Percentiles rank a stretch among this genome's conserved stretches.
These are phyloP conservation scores for Diphasiastrum complanatum DNA, from an alignment of 83 land plant genomes.

Conservation along the genomic window DNA sequence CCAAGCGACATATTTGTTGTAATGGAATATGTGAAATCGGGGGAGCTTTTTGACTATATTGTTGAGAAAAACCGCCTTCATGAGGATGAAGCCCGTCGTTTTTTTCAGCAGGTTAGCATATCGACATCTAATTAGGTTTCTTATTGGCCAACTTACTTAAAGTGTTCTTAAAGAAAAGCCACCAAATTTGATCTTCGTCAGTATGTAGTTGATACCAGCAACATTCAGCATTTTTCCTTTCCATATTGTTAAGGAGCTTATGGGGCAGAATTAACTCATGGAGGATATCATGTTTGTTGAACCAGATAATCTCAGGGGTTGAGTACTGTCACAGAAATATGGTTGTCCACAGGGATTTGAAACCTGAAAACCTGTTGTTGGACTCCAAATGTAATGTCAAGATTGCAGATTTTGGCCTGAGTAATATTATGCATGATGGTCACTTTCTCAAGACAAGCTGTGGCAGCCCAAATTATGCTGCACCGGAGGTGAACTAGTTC, in stretches of 20 bases:
- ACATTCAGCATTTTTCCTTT: too few species aligned
- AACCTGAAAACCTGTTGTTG: slow-evolving; percentile 58
- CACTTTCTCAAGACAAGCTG: slow-evolving; percentile 69
- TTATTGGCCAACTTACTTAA: too few species aligned
- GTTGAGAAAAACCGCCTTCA: slow-evolving; percentile 45
- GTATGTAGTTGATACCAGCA: too few species aligned
- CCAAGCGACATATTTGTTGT: slow-evolving; percentile 51
- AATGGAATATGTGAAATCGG: slow-evolving; percentile 69
- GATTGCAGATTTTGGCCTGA: slow-evolving; percentile 87
- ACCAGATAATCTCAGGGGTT: slow-evolving; percentile 48
- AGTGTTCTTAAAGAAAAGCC: too few species aligned
- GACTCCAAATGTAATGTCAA: slow-evolving; percentile 61
- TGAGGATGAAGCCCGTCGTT: slow-evolving; percentile 50
- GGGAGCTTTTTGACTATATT: slow-evolving; percentile 58
- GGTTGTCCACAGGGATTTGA: slow-evolving; percentile 67
- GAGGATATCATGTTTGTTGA: too few species aligned
- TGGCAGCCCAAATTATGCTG: slow-evolving; percentile 92
- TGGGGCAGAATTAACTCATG: too few species aligned
- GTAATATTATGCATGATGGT: slow-evolving; percentile 70
- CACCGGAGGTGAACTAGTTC: slow-evolving; percentile 87
- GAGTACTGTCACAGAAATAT: slow-evolving; percentile 61
- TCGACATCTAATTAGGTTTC: too few species aligned
- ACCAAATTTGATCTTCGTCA: too few species aligned
- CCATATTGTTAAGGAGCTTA: too few species aligned
- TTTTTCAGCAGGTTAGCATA: slow-evolving; percentile 43